Percentiles rank a stretch among this genome's conserved stretches.
Evolutionary conservation across 345 rosid species (phyloP).

Genomic region (Eucalyptus fibrosa): DNA sequence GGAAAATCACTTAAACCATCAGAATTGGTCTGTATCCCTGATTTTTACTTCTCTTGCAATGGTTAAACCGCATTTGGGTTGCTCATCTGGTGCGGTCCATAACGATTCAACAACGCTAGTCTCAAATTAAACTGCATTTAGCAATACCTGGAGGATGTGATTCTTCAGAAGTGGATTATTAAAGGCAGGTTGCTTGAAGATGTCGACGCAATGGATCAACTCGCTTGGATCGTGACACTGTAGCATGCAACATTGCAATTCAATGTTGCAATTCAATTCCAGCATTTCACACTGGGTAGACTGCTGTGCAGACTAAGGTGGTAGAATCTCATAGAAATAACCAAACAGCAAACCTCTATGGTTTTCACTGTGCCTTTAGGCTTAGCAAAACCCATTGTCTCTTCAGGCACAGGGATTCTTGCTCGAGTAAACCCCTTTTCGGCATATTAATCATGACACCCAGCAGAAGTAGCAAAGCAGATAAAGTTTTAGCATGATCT

Average conservation of each 20-base stretch:
- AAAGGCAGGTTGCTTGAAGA: neutral
- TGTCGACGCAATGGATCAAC: neutral
- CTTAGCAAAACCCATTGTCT: neutral
- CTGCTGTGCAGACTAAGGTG: neutral
- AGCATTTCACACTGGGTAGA: neutral
- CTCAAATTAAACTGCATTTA: neutral
- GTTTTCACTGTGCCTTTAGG: neutral
- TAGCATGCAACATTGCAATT: neutral
- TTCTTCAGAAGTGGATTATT: slow-evolving; percentile 1
- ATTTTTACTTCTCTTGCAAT: neutral
- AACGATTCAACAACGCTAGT: no score
- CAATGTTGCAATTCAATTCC: neutral
- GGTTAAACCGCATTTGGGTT: neutral
- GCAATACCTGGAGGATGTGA: neutral
- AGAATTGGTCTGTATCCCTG: neutral
- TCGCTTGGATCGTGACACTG: neutral
- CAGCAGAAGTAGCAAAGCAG: neutral
- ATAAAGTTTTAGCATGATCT: neutral
- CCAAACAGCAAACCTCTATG: neutral
- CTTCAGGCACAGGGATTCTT: neutral
- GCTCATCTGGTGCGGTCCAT: neutral
- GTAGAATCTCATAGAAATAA: neutral
- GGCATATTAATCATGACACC: neutral
- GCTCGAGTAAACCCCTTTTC: neutral
- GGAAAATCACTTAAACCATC: neutral